Evolutionary conservation across 176 grass and related monocot species (phyloP), one percentile per base, ranked within the genome.

Genomic region (Aegilops bicornis): DNA sequence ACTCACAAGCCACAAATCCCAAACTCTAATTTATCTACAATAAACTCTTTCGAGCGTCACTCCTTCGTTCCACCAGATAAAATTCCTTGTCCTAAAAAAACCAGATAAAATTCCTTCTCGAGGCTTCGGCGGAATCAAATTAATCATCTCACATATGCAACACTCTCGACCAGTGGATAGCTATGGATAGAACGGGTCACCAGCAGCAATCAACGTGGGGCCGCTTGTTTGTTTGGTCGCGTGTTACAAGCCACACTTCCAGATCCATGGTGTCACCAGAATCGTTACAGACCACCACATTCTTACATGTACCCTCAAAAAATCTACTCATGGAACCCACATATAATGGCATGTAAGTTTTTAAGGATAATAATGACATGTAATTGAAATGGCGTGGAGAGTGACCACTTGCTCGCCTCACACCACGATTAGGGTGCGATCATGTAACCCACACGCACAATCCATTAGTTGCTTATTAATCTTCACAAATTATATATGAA

Each of bases 271-370:
- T 84, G 54, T 39, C 67, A 23, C 76, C 7, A 30, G 10, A 76
- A 82, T 86, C 88, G 69, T 29, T 63, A n/a, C 14, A n/a, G 69
- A 8, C 52, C 22, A 73, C 74, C 87, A 24, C 37, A 23, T 12
- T 72, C 65, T 52, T 7, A 52, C 87, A 83, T 62, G 36, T 39
- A 30, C 11, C 0, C 50, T 35, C 6, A 50, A 64, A 63, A 74
- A 82, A 22, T 78, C 48, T 69, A 1, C n/a, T 27, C 4, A 22
- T 8, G 24, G 68, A 50, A 24, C 60, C 72, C 19, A 66, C 63
- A 65, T 12, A 65, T 8, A 27, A 27, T 27, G 27, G 27, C 27
- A 27, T 27, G 27, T 27, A 27, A 1, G 1, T 27, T 27, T 27
- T 27, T 27, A 27, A 27, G 27, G 27, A 27, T 27, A 27, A 27